Percentiles rank a stretch among this genome's conserved stretches.
Conservation (phyloP, 2,329 filamentous ascomycete genomes). For the Aspergillus vadensis region DNA sequence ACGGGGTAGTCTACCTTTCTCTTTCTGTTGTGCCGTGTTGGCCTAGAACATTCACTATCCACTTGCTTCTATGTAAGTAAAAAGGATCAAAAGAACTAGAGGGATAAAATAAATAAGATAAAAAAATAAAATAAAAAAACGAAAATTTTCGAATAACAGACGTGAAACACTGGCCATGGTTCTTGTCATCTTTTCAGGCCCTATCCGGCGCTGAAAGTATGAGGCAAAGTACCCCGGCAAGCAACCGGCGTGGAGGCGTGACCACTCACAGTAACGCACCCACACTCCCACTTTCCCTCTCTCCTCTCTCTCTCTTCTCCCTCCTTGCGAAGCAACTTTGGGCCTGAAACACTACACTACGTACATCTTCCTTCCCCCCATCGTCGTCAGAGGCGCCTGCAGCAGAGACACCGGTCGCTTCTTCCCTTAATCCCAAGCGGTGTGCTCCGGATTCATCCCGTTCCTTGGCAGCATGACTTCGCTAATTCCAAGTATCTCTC, state of each 20-base stretch:
- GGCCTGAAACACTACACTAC: slow-evolving; percentile 3
- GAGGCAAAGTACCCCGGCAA: not conserved
- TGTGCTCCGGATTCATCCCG: not conserved
- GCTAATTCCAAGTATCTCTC: not conserved
- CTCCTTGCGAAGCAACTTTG: not conserved
- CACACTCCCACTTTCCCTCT: not conserved
- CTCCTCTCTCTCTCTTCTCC: not conserved
- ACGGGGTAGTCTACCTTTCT: not conserved
- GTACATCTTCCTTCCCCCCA: not conserved
- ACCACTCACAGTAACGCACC: not conserved
- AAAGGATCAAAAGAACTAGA: not conserved
- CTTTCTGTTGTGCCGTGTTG: not conserved
- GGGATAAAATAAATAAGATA: not conserved
- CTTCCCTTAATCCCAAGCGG: not conserved
- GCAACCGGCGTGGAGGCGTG: not conserved
- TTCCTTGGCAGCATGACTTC: not conserved
- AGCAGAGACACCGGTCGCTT: not conserved
- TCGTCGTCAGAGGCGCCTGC: slow-evolving; percentile 10
- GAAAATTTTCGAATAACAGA: not conserved
- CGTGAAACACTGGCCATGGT: not conserved
- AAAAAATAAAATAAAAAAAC: too few species aligned
- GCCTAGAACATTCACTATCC: not conserved
- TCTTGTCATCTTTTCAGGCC: not conserved
- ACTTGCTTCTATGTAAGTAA: not conserved
- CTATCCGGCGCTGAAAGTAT: not conserved